phyloP scores from a whole-genome alignment of 345 rosid species.

The Ailanthus altissimus region DNA sequence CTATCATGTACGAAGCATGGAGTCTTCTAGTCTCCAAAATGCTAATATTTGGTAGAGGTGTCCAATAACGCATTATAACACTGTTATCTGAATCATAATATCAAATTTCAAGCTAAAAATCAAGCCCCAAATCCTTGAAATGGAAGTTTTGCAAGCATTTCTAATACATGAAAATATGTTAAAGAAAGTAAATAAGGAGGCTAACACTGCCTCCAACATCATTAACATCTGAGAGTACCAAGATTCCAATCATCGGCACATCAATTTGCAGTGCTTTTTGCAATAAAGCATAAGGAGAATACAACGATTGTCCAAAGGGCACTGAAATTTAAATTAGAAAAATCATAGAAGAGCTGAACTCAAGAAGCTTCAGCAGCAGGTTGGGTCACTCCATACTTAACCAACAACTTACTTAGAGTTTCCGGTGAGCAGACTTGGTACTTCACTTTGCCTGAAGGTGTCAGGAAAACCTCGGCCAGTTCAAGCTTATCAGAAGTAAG shows the following conservation, averaged over 20 bases:
- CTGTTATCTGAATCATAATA: neutral
- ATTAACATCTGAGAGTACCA: conserved; percentile 5
- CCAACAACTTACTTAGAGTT: conserved; percentile 71
- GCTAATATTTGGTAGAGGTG: neutral
- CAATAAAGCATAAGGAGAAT: neutral
- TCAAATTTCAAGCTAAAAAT: neutral
- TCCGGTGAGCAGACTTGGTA: conserved; percentile 86
- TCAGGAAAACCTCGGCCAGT: conserved; percentile 76
- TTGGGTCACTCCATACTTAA: conserved; percentile 78
- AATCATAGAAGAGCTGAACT: conserved; percentile 19
- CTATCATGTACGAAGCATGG: neutral
- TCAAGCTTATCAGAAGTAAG: conserved; percentile 95
- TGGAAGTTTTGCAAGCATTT: neutral
- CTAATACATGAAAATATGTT: neutral
- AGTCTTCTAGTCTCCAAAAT: neutral
- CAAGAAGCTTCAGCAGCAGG: conserved; percentile 67
- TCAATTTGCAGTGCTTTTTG: neutral
- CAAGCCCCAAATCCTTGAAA: neutral
- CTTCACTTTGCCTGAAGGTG: conserved; percentile 79
- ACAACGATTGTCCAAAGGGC: conserved; percentile 10
- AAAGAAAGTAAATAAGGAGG: too few relatives aligned
- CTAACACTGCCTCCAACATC: conserved; percentile 5
- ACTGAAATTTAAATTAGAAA: neutral
- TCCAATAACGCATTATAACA: neutral
- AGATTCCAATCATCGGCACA: conserved; percentile 8